Evolutionary conservation across 2,329 filamentous ascomycete genomes (phyloP).

Genomic region (Blumeria hordei): DNA sequence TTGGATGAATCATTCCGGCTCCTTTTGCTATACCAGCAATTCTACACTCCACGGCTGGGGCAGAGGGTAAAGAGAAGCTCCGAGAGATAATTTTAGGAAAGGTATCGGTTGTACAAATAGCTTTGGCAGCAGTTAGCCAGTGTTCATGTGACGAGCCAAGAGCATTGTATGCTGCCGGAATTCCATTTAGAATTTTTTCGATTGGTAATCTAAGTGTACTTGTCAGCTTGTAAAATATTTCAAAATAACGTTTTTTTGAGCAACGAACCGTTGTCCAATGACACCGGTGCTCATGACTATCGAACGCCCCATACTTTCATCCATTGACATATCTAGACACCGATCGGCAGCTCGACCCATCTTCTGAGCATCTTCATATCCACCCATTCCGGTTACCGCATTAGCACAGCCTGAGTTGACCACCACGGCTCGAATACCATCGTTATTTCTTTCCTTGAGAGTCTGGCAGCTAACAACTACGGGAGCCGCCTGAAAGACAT

Average conservation of each 20-base stretch:
- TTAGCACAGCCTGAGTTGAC: slow-evolving; percentile 95
- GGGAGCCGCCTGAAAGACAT: slow-evolving; percentile 92
- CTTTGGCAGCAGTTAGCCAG: slow-evolving; percentile 68
- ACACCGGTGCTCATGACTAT: slow-evolving; percentile 97
- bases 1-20: slow-evolving; percentile 96
- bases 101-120: slow-evolving; percentile 95
- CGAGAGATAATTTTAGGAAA: slow-evolving; percentile 87
- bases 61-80: slow-evolving; percentile 63
- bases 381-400: slow-evolving; percentile 79
- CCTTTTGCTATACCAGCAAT: slow-evolving; percentile 95
- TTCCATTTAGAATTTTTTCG: slow-evolving; percentile 62
- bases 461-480: slow-evolving; percentile 64
- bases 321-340: slow-evolving; percentile 24
- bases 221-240: slow-evolving; percentile 2
- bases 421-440: slow-evolving; percentile 56
- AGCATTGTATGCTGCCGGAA: slow-evolving; percentile 49
- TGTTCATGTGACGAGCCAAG: slow-evolving; percentile 56
- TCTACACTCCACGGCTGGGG: slow-evolving; percentile 48
- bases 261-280: slow-evolving; percentile 57
- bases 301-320: slow-evolving; percentile 31
- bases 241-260: not conserved
- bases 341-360: slow-evolving; percentile 67
- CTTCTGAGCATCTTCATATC: slow-evolving; percentile 60
- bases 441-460: slow-evolving; percentile 38
- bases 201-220: slow-evolving; percentile 45